Conservation (phyloP, 768 basidiomycete species). For the Cyclocybe cylindracea region DNA sequence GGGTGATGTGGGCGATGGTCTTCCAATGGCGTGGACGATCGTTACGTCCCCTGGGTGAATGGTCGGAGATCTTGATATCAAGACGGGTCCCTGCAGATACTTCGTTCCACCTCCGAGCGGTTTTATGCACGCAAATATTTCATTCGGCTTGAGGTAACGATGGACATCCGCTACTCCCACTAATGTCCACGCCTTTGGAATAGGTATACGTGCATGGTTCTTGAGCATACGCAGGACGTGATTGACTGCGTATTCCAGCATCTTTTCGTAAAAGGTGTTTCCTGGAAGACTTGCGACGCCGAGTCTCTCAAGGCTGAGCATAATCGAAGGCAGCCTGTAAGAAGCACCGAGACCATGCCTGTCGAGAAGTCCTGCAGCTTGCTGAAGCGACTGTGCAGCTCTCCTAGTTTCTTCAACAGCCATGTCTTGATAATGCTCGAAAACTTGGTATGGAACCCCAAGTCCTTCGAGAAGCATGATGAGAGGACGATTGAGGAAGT, state of each 20-base stretch:
- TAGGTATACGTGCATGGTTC: constrained; percentile 65
- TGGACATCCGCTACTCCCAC: constrained; percentile 76
- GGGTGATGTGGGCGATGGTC: constrained; percentile 53
- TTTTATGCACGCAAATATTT: constrained; percentile 65
- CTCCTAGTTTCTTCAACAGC: constrained; percentile 50
- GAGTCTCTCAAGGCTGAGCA: constrained; percentile 51
- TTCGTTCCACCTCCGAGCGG: constrained; percentile 33
- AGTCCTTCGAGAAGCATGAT: constrained; percentile 68
- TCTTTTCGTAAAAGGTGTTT: constrained; percentile 51
- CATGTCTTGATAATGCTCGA: constrained; percentile 51
- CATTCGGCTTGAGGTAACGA: constrained; percentile 45
- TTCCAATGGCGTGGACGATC: constrained; percentile 59
- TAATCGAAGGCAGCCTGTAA: constrained; percentile 54
- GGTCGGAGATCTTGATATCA: constrained; percentile 66
- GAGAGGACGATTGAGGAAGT: constrained; percentile 62
- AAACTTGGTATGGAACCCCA: constrained; percentile 55
- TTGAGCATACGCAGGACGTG: constrained; percentile 71
- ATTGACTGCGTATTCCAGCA: constrained; percentile 55
- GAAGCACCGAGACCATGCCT: constrained; percentile 57
- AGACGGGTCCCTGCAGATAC: constrained; percentile 54
- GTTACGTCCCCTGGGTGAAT: constrained; percentile 73
- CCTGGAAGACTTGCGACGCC: constrained; percentile 34
- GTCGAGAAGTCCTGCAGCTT: constrained; percentile 53
- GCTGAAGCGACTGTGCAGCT: constrained; percentile 41
- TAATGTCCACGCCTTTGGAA: constrained; percentile 63